These are phyloP conservation scores for Leishmania braziliensis DNA, from an alignment of 208 protist species.

Conservation along the genomic window DNA sequence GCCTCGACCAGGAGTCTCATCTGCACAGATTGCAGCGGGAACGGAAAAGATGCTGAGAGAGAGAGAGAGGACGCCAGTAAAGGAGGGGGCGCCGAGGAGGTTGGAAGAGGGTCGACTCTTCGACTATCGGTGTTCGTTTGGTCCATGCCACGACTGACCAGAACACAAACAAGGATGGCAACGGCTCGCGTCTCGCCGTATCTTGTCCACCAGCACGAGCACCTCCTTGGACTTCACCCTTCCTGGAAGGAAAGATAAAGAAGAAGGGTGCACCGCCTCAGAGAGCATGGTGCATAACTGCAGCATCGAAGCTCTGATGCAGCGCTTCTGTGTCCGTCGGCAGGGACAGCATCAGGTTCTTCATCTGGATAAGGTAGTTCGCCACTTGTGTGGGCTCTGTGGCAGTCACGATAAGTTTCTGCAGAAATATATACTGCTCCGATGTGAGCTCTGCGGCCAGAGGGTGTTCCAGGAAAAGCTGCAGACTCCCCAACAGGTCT, in stretches of 20 bases:
- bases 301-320: slow-evolving; percentile 42
- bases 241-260: background rate
- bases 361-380: slow-evolving; percentile 75
- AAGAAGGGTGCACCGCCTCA: background rate
- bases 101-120: background rate
- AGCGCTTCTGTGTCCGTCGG: slow-evolving; percentile 51
- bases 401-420: slow-evolving; percentile 62
- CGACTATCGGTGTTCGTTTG: background rate
- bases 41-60: background rate
- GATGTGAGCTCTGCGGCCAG: slow-evolving; percentile 48
- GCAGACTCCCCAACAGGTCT: slow-evolving; percentile 57
- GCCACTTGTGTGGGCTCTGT: slow-evolving; percentile 72
- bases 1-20: background rate
- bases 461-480: slow-evolving; percentile 57
- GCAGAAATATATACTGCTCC: slow-evolving; percentile 57
- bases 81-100: background rate
- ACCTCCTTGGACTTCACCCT: background rate
- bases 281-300: slow-evolving; percentile 31
- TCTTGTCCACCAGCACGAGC: background rate
- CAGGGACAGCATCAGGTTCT: slow-evolving; percentile 65
- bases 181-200: background rate
- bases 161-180: background rate
- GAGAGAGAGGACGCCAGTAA: background rate
- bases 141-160: background rate
- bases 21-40: background rate